Conservation (phyloP, 257 asterid species). For the Scutellaria baicalensis region DNA sequence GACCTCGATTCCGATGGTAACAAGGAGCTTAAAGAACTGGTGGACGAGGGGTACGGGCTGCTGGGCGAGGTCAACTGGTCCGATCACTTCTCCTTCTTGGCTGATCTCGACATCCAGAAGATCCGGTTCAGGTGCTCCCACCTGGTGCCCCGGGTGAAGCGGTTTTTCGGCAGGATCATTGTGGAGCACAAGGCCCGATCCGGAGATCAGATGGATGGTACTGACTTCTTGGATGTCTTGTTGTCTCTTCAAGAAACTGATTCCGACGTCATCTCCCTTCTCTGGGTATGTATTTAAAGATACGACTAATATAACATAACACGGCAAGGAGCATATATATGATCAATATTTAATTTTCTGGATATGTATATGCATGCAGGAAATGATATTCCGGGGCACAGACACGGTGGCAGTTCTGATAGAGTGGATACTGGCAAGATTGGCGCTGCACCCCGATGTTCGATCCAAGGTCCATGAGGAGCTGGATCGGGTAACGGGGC, state of each 20-base stretch:
- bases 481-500: too few species aligned
- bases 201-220: slow-evolving; percentile 5
- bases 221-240: slow-evolving; percentile 63
- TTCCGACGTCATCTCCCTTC: slow-evolving; percentile 77
- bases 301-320: too few species aligned
- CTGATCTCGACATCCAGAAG: slow-evolving; percentile 54
- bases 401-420: slow-evolving; percentile 70
- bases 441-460: slow-evolving; percentile 56
- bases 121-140: slow-evolving; percentile 53
- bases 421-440: slow-evolving; percentile 81
- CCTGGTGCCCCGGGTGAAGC: slow-evolving; percentile 63
- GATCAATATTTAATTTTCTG: too few species aligned
- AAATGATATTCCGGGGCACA: slow-evolving; percentile 85
- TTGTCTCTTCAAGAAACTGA: slow-evolving; percentile 49
- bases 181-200: slow-evolving; percentile 27
- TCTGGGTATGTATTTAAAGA: too few species aligned
- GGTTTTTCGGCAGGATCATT: slow-evolving; percentile 46
- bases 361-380: too few species aligned
- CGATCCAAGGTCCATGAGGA: slow-evolving; percentile 53
- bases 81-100: slow-evolving; percentile 58
- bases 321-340: too few species aligned
- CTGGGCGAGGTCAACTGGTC: slow-evolving; percentile 67
- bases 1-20: slow-evolving; percentile 24
- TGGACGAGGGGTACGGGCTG: slow-evolving; percentile 60
- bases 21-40: slow-evolving; percentile 36